Conservation (phyloP, 2,329 filamentous ascomycete species). For the Helotiales sp. region DNA sequence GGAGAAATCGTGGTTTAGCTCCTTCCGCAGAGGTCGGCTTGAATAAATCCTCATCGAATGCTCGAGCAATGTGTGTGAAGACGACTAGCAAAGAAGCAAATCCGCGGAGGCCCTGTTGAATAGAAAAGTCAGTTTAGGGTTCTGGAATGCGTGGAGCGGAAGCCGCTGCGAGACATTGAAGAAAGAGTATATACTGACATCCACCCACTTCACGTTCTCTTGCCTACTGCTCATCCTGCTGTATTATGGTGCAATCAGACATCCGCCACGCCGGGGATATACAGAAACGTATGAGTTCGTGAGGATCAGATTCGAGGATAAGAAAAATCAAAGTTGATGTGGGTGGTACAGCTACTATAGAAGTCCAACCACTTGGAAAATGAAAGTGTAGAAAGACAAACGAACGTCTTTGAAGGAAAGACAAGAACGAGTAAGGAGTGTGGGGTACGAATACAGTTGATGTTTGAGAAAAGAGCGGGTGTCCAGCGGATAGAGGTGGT, state of each 20-base stretch:
- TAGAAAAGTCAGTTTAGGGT: slow-evolving; percentile 3
- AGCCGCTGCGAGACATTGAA: not conserved
- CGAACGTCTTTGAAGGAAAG: not conserved
- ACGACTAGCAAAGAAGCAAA: slow-evolving; percentile 55
- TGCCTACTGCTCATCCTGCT: slow-evolving; percentile 33
- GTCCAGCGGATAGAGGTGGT: not conserved
- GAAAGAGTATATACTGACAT: slow-evolving; percentile 44
- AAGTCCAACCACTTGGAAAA: not conserved
- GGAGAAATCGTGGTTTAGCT: slow-evolving; percentile 49
- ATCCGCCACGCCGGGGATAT: not conserved
- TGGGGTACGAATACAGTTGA: not conserved
- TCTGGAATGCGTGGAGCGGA: not conserved
- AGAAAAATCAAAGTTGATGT: not conserved
- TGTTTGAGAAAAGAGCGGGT: not conserved
- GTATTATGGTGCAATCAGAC: not conserved
- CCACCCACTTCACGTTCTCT: slow-evolving; percentile 58
- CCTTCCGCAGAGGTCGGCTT: slow-evolving; percentile 46
- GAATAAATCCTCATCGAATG: slow-evolving; percentile 52
- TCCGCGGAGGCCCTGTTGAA: slow-evolving; percentile 52
- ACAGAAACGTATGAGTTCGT: not conserved
- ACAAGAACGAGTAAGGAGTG: not conserved
- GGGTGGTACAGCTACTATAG: not conserved
- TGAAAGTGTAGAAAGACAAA: not conserved
- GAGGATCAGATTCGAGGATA: not conserved
- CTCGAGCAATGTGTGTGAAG: slow-evolving; percentile 52